These are phyloP conservation scores for Microbotryomycetes sp. DNA, from an alignment of 1,284 basidiomycete genomes.

Conservation along the genomic window DNA sequence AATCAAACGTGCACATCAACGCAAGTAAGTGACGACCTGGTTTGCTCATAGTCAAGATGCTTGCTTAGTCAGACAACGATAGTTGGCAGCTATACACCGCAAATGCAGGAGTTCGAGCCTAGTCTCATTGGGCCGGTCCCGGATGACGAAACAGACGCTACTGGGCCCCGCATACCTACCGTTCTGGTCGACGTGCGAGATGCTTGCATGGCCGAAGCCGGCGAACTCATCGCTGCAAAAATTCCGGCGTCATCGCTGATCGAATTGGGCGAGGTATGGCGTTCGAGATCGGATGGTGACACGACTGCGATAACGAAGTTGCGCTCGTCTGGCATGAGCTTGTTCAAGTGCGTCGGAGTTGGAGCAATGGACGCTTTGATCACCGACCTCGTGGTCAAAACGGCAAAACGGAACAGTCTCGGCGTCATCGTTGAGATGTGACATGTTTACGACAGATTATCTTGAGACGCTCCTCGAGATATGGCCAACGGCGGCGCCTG, in stretches of 20 bases:
- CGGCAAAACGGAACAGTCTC: slow-evolving; percentile 13
- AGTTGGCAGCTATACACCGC: slow-evolving; percentile 33
- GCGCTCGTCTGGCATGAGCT: neutral
- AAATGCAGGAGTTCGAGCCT: slow-evolving; percentile 32
- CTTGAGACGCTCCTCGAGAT: too few species aligned
- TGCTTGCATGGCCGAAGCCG: slow-evolving; percentile 32
- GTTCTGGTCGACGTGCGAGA: slow-evolving; percentile 30
- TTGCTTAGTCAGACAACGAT: neutral
- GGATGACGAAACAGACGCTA: slow-evolving; percentile 7
- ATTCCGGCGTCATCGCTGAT: neutral
- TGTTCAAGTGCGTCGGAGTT: slow-evolving; percentile 34
- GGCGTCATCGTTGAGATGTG: slow-evolving; percentile 15
- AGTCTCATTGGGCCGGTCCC: slow-evolving; percentile 11
- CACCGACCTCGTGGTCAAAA: slow-evolving; percentile 21
- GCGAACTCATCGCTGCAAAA: slow-evolving; percentile 27
- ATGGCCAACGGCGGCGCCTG: too few species aligned
- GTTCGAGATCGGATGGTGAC: neutral
- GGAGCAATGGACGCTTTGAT: slow-evolving; percentile 35
- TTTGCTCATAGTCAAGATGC: neutral
- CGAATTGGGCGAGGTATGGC: slow-evolving; percentile 18
- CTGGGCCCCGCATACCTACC: slow-evolving; percentile 4
- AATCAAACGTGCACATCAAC: slow-evolving; percentile 22
- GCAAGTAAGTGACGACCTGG: slow-evolving; percentile 11
- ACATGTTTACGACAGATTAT: too few species aligned
- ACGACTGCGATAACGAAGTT: neutral